Evolutionary conservation across 2,329 filamentous ascomycete species (phyloP).

Genomic region (Colletotrichum truncatum): DNA sequence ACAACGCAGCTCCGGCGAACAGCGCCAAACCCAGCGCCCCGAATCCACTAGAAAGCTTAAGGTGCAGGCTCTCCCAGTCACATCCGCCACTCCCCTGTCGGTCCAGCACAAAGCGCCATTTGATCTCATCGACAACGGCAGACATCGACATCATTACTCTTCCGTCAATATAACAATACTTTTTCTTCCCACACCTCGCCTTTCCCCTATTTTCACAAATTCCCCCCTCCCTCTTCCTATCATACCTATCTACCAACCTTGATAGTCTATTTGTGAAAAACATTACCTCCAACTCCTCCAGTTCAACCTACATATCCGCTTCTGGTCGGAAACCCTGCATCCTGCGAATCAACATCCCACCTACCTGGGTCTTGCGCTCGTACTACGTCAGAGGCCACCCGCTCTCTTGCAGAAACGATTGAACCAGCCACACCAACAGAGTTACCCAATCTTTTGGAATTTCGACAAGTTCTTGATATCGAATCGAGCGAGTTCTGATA

Average conservation of each 20-base stretch:
- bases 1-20: conserved; percentile 22
- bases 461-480: not conserved
- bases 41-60: conserved; percentile 27
- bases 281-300: not conserved
- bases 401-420: not conserved
- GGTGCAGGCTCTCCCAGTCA: conserved; percentile 8
- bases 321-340: not conserved
- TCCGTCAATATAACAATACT: conserved; percentile 2
- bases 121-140: conserved; percentile 2
- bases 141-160: conserved; percentile 19
- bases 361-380: conserved; percentile 4
- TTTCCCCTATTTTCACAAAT: not conserved
- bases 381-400: conserved; percentile 24
- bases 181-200: not conserved
- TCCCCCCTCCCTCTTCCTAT: too few species aligned
- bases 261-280: not conserved
- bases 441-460: not conserved
- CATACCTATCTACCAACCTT: not conserved
- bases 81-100: not conserved
- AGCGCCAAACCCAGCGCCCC: conserved; percentile 8
- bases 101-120: conserved; percentile 11
- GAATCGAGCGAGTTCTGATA: not conserved
- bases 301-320: not conserved
- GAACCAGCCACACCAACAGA: conserved; percentile 15
- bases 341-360: not conserved